Evolutionary conservation across 352 stramenopile species (phyloP), one percentile per base, ranked within the genome.

Genomic region (Pythium periplocum): DNA sequence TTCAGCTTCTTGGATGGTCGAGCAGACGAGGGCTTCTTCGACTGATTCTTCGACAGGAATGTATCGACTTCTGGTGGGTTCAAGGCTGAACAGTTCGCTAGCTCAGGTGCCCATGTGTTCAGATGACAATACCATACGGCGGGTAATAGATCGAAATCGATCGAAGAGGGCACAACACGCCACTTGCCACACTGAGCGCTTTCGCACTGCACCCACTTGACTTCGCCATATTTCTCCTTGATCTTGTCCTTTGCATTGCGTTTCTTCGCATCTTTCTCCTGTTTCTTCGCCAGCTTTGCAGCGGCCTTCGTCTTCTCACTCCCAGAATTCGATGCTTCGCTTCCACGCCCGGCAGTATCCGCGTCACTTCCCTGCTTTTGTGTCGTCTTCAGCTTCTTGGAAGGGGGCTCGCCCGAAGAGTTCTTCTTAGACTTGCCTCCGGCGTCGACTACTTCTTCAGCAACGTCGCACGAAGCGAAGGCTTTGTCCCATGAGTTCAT

Each of bases 121-220:
- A 92, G 57, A 32, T 85, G 65, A 48, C 83, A 94, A 44, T 81
- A 89, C 83, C 83, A 99, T 32, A 95, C 73, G 4, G 96, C 80
- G 7, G 95, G 95, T 30, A 99, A 73, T 30, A 74, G 68, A 38
- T 90, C 80, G 26, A 91, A 83, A 48, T 98, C 79, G 49, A 98
- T 89, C n/a, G 71, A 81, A n/a, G 72, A 68, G 7, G 96, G 92
- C 38, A 98, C 79, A 35, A 97, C 83, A 33, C 96, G 90, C 96
- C 96, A 99, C 64, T 98, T 98, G 4, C 77, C 73, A 65, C 96
- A 99, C 30, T 86, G 66, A 54, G 91, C 93, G 44, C 64, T 83
- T 47, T 98, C 96, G 60, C 96, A 98, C 70, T 98, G 93, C 2
- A 98, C 96, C 96, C 96, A 99, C 55, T 89, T 87, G 38, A 91